These are phyloP conservation scores for Aspergillus luchuensis DNA, from an alignment of 2,329 filamentous ascomycete genomes.

Conservation along the genomic window DNA sequence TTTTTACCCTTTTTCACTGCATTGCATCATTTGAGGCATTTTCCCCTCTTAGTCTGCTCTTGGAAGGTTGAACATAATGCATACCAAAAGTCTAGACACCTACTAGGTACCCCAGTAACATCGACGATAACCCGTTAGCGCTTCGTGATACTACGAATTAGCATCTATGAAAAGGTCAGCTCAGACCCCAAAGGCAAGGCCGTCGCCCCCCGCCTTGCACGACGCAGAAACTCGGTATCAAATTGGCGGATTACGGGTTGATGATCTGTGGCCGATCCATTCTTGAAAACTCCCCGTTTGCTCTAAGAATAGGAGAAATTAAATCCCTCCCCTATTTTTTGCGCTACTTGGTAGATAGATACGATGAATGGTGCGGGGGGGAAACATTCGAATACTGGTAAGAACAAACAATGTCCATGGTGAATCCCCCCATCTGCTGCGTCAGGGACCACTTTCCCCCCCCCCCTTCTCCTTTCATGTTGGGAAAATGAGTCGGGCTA, in stretches of 20 bases:
- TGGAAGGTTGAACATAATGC: conserved; percentile 9
- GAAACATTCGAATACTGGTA: conserved; percentile 5
- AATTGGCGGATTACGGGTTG: not conserved
- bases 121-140: not conserved
- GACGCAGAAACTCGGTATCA: conserved; percentile 1
- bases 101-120: not conserved
- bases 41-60: not conserved
- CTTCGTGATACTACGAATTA: not conserved
- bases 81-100: not conserved
- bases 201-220: not conserved
- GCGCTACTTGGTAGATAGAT: not conserved
- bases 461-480: not conserved
- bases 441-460: not conserved
- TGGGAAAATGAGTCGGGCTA: conserved; percentile 19
- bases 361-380: not conserved
- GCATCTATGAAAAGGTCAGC: not conserved
- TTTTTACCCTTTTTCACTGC: not conserved
- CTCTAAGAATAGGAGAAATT: not conserved
- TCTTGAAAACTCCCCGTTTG: not conserved
- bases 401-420: conserved; percentile 1
- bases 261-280: conserved; percentile 11
- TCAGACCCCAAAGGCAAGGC: not conserved
- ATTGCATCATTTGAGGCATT: conserved; percentile 11
- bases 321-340: conserved; percentile 12
- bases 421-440: conserved; percentile 11